Percentiles rank a stretch among this genome's conserved stretches.
Evolutionary conservation across 148 eudicot species (phyloP).

Genomic region (Rhododendron ovatum): DNA sequence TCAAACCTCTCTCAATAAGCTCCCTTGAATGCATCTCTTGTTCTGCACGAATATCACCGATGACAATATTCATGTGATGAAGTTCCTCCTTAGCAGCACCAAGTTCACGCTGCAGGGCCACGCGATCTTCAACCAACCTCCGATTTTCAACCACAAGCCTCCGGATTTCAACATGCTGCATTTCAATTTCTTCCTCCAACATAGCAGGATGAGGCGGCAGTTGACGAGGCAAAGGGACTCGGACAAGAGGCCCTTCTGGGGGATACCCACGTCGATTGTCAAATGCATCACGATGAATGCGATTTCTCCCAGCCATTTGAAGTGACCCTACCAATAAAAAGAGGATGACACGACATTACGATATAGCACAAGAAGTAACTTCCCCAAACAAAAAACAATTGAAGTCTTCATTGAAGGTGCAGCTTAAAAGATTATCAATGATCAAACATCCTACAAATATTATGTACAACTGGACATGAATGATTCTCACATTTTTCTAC

Average conservation of each 20-base stretch:
- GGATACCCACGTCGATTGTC: conserved; percentile 68
- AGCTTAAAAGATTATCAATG: not conserved
- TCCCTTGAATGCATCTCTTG: conserved; percentile 77
- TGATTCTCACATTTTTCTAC: not conserved
- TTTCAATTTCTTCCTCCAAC: conserved; percentile 91
- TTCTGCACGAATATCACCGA: conserved; percentile 71
- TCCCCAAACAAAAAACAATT: conserved; percentile 2
- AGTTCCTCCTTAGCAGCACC: conserved; percentile 79
- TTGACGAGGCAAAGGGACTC: conserved; percentile 54
- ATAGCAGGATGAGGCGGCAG: conserved; percentile 84
- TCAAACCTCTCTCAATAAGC: conserved; percentile 71
- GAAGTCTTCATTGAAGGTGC: not conserved
- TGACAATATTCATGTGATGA: conserved; percentile 57
- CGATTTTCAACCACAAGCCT: conserved; percentile 77
- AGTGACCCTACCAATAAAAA: conserved; percentile 15
- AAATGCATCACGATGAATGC: conserved; percentile 64
- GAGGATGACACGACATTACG: not conserved
- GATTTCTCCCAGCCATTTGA: conserved; percentile 81
- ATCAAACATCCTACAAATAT: not conserved
- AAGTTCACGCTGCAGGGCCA: conserved; percentile 71
- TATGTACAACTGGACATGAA: not conserved
- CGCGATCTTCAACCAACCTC: conserved; percentile 77
- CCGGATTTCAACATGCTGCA: conserved; percentile 69
- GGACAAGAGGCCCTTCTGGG: conserved; percentile 40
- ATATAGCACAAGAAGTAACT: not conserved